These are phyloP conservation scores for Toxicodendron radicans DNA, from an alignment of 345 rosid genomes.

Conservation along the genomic window DNA sequence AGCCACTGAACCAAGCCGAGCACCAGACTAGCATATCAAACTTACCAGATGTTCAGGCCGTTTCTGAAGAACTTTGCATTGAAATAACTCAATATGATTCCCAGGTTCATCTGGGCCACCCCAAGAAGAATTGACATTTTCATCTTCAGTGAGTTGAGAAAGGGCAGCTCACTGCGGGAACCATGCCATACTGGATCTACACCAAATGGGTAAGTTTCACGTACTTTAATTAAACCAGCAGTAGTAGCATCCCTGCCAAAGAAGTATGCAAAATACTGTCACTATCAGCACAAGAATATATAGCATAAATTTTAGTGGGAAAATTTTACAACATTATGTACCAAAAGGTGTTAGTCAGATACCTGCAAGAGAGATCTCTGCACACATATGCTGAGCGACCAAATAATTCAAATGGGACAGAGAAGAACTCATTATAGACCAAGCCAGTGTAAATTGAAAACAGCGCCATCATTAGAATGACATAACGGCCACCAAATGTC, in stretches of 20 bases:
- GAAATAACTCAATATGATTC: slow-evolving; percentile 82
- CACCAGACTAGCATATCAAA: slow-evolving; percentile 15
- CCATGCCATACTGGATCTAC: slow-evolving; percentile 98
- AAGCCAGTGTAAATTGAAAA: slow-evolving; percentile 95
- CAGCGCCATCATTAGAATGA: slow-evolving; percentile 86
- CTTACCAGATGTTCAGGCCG: slow-evolving; percentile 70
- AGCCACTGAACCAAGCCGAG: slow-evolving; percentile 13
- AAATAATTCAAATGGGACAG: slow-evolving; percentile 87
- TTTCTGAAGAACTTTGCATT: slow-evolving; percentile 76
- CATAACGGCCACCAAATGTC: slow-evolving; percentile 98
- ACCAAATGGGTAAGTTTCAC: slow-evolving; percentile 87
- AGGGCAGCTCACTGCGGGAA: slow-evolving; percentile 84
- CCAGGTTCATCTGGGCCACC: slow-evolving; percentile 98
- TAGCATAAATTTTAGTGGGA: neutral
- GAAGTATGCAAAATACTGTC: slow-evolving; percentile 14
- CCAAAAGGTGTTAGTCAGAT: slow-evolving; percentile 19
- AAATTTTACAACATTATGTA: neutral
- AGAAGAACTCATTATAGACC: slow-evolving; percentile 96
- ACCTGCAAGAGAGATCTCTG: slow-evolving; percentile 94
- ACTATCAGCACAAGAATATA: neutral
- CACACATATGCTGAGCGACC: slow-evolving; percentile 88
- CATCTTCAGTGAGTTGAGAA: slow-evolving; percentile 95
- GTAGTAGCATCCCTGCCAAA: slow-evolving; percentile 77
- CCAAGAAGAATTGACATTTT: slow-evolving; percentile 98
- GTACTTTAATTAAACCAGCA: slow-evolving; percentile 73